These are phyloP conservation scores for Adansonia rubrostipa DNA, from an alignment of 441 rosid species.

Conservation along the genomic window DNA sequence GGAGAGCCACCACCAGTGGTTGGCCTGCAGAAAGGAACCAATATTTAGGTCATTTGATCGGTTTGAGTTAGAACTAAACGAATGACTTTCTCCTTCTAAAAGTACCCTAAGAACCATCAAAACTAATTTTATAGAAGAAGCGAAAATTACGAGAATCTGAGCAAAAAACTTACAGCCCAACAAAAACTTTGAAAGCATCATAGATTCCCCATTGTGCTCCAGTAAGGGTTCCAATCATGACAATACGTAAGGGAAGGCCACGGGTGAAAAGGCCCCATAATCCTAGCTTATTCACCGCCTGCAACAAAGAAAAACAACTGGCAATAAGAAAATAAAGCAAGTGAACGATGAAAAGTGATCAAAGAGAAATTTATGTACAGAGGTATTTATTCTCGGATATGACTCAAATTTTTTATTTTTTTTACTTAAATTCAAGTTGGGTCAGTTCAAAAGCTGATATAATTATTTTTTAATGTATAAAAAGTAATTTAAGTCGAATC, in stretches of 20 bases:
- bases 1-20: slow-evolving; percentile 71
- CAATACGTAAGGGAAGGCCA: slow-evolving; percentile 76
- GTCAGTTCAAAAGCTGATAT: too few relatives aligned
- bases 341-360: not conserved
- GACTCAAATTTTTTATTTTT: too few relatives aligned
- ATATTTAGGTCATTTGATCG: slow-evolving; percentile 17
- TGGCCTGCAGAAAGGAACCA: slow-evolving; percentile 53
- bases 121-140: not conserved
- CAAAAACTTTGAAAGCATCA: slow-evolving; percentile 73
- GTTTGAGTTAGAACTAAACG: not conserved
- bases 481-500: too few relatives aligned
- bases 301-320: slow-evolving; percentile 16
- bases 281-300: slow-evolving; percentile 72
- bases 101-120: not conserved
- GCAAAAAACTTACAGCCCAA: slow-evolving; percentile 60
- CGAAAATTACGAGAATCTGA: not conserved
- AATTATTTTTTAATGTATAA: too few relatives aligned
- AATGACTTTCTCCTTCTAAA: too few relatives aligned
- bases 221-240: slow-evolving; percentile 81
- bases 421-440: too few relatives aligned
- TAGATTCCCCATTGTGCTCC: slow-evolving; percentile 81
- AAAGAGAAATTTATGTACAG: not conserved
- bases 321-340: slow-evolving; percentile 1
- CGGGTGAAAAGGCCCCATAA: slow-evolving; percentile 68
- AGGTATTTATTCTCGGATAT: too few relatives aligned